A percentile compares a stretch with the other conserved stretches of the same genome.
phyloP scores from a whole-genome alignment of 768 basidiomycete species.

The Calocera cornea region DNA sequence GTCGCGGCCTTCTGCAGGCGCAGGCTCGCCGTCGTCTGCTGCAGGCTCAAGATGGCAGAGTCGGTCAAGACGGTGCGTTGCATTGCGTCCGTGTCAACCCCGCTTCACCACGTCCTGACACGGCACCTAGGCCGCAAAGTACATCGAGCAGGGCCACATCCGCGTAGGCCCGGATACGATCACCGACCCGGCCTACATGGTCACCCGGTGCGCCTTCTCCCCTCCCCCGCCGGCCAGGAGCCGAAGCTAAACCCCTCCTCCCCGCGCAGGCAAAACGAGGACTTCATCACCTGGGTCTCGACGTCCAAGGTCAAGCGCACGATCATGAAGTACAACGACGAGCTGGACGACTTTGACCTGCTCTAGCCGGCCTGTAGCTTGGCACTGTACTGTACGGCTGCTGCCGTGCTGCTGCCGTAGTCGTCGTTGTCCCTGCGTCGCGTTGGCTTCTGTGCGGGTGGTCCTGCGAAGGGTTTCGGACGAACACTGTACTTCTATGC shows the following conservation, averaged over 20 bases:
- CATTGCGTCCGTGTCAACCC: neutral
- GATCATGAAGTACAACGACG: slow-evolving; percentile 91
- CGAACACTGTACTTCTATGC: neutral
- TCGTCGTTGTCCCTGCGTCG: too few species aligned
- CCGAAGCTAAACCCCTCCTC: slow-evolving; percentile 11
- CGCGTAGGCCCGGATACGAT: slow-evolving; percentile 92
- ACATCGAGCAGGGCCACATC: slow-evolving; percentile 96
- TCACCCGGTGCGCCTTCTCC: slow-evolving; percentile 50
- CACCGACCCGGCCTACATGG: slow-evolving; percentile 90
- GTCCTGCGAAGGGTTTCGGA: neutral
- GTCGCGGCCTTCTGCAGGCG: slow-evolving; percentile 89
- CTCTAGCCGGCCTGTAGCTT: slow-evolving; percentile 31
- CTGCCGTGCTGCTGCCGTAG: neutral
- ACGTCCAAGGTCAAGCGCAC: slow-evolving; percentile 93
- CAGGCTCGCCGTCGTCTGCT: slow-evolving; percentile 83
- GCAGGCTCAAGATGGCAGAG: slow-evolving; percentile 87
- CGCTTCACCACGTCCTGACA: neutral
- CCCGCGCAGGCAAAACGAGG: slow-evolving; percentile 88
- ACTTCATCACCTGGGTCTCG: slow-evolving; percentile 99
- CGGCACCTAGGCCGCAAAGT: slow-evolving; percentile 72
- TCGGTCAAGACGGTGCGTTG: slow-evolving; percentile 77
- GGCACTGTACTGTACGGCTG: neutral
- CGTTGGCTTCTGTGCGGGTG: neutral
- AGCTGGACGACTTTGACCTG: slow-evolving; percentile 93
- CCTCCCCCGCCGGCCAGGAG: neutral